These are phyloP conservation scores for Rhinocladiella similis DNA, from an alignment of 2,329 filamentous ascomycete genomes.

Conservation along the genomic window DNA sequence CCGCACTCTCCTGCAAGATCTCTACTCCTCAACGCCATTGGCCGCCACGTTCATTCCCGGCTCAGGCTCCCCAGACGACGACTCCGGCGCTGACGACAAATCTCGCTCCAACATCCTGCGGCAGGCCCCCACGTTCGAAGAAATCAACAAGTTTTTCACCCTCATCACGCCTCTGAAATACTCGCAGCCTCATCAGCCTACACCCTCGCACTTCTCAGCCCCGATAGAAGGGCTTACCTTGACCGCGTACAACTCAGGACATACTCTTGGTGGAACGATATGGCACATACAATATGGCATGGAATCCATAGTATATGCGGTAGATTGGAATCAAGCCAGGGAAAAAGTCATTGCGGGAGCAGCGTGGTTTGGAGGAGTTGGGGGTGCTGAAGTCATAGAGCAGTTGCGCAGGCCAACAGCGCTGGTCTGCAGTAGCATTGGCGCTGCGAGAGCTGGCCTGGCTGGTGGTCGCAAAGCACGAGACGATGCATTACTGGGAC, in stretches of 20 bases:
- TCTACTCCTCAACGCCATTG: slow-evolving; percentile 87
- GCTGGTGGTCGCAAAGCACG: slow-evolving; percentile 74
- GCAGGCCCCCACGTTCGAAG: slow-evolving; percentile 75
- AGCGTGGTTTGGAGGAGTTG: slow-evolving; percentile 84
- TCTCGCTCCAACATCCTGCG: slow-evolving; percentile 55
- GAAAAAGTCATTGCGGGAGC: slow-evolving; percentile 94
- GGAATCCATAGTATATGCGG: slow-evolving; percentile 95
- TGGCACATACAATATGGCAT: slow-evolving; percentile 98
- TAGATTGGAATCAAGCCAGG: slow-evolving; percentile 97
- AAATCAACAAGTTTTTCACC: slow-evolving; percentile 90
- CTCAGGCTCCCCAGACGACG: slow-evolving; percentile 33
- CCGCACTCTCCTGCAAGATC: slow-evolving; percentile 83
- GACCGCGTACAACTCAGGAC: slow-evolving; percentile 94
- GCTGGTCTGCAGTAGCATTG: slow-evolving; percentile 85
- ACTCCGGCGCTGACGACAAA: slow-evolving; percentile 48
- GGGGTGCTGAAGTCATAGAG: slow-evolving; percentile 87
- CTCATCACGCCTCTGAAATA: slow-evolving; percentile 92
- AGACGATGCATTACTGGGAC: slow-evolving; percentile 80
- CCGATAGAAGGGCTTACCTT: slow-evolving; percentile 88
- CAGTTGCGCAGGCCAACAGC: slow-evolving; percentile 91
- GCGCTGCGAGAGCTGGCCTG: slow-evolving; percentile 69
- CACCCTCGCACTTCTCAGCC: slow-evolving; percentile 82
- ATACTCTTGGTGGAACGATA: slow-evolving; percentile 94
- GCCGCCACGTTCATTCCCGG: slow-evolving; percentile 77
- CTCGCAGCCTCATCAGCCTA: slow-evolving; percentile 89